phyloP scores from a whole-genome alignment of 331 rosid genomes.

The Quercus phellos region DNA sequence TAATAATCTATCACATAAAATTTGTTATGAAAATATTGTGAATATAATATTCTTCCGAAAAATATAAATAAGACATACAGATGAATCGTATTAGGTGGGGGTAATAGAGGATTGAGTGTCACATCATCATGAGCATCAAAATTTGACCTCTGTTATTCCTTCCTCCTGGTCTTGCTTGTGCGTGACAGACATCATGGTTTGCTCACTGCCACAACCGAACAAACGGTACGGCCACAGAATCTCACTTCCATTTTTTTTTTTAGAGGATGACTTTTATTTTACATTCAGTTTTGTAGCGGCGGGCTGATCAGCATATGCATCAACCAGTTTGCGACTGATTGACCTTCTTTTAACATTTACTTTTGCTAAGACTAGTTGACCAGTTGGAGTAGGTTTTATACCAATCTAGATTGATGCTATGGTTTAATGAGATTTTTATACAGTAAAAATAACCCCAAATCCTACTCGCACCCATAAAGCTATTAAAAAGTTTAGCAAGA shows the following conservation, averaged over 20 bases:
- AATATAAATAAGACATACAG: rapidly evolving
- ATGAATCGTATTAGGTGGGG: constrained; percentile 20
- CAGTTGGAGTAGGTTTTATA: too few species aligned
- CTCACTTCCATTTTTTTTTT: not conserved
- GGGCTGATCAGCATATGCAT: too few species aligned
- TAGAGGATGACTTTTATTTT: not conserved
- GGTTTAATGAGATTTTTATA: too few species aligned
- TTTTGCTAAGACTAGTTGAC: not conserved
- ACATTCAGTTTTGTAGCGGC: too few species aligned
- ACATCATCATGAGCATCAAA: constrained; percentile 27
- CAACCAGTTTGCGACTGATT: not conserved
- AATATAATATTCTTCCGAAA: rapidly evolving
- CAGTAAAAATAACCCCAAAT: too few species aligned
- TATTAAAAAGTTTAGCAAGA: too few species aligned
- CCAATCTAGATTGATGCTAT: too few species aligned
- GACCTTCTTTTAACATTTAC: not conserved
- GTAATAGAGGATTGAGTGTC: constrained; percentile 6
- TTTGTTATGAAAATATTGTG: rapidly evolving
- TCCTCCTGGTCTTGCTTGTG: constrained; percentile 7
- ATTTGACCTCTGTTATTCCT: constrained; percentile 15
- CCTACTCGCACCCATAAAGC: too few species aligned
- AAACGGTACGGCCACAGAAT: not conserved
- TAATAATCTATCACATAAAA: rapidly evolving
- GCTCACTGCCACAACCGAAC: constrained; percentile 11
- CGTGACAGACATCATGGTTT: constrained; percentile 17